phyloP scores from a whole-genome alignment of 495 filamentous ascomycete genomes.

The Aspergillus saccharolyticus region DNA sequence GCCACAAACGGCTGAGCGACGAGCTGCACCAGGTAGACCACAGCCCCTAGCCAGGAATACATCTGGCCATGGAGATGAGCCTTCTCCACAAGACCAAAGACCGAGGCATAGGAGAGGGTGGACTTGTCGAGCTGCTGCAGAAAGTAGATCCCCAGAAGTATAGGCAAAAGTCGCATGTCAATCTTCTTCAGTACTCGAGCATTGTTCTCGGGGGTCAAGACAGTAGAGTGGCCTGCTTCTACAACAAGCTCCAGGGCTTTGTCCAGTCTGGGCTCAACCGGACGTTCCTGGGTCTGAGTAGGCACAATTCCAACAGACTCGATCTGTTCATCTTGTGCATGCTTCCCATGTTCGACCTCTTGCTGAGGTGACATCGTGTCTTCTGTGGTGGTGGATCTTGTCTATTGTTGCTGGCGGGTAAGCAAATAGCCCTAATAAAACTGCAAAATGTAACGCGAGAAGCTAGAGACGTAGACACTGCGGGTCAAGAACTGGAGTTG shows the following conservation, averaged over 20 bases:
- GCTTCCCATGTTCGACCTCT: constrained; percentile 19
- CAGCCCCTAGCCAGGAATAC: constrained; percentile 49
- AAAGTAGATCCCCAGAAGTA: constrained; percentile 39
- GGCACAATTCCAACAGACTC: constrained; percentile 29
- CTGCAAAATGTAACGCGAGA: background rate
- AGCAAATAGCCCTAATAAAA: background rate
- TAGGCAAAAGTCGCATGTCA: constrained; percentile 49
- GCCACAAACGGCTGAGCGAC: constrained; percentile 39
- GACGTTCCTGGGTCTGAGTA: background rate
- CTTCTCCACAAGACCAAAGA: constrained; percentile 45
- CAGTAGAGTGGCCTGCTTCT: constrained; percentile 32
- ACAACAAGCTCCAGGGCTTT: constrained; percentile 43
- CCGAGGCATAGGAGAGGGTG: constrained; percentile 49
- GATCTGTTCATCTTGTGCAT: constrained; percentile 33
- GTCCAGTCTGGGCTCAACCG: constrained; percentile 28
- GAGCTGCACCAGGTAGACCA: constrained; percentile 49
- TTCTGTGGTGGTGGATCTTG: background rate
- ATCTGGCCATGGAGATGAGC: constrained; percentile 43
- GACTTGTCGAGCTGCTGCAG: constrained; percentile 56
- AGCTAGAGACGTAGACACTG: background rate
- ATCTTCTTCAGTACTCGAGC: constrained; percentile 48
- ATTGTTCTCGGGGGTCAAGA: constrained; percentile 52
- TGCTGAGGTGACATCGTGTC: constrained; percentile 23
- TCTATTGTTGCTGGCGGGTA: too few relatives aligned
- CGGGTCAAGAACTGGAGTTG: background rate